Evolutionary conservation across 129 eudicot genomes (phyloP).

Genomic region (Flaveria linearis): DNA sequence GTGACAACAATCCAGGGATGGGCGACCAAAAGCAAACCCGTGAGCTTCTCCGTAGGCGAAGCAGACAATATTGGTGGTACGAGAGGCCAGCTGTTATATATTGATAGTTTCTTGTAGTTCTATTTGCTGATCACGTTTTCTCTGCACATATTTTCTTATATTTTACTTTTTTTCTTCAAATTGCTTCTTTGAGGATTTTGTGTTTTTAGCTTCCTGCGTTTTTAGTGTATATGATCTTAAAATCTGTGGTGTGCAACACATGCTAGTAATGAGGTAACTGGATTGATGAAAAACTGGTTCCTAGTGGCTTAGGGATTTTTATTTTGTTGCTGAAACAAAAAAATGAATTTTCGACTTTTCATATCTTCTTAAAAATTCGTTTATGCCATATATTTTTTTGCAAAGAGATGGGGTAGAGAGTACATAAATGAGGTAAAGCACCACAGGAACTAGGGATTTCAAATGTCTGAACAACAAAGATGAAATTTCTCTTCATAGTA

Average conservation of each 20-base stretch:
- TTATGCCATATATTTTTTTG: background rate
- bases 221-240: background rate
- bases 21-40: no score
- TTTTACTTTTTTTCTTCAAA: conserved; percentile 2
- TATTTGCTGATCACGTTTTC: conserved; percentile 3
- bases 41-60: no score
- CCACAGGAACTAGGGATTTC: no score
- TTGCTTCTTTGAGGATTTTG: conserved; percentile 13
- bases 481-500: background rate
- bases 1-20: no score
- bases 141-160: background rate
- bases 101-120: background rate
- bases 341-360: background rate
- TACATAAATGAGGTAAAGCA: background rate
- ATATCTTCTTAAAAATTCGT: background rate
- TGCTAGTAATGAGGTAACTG: conserved; percentile 6
- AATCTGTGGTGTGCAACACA: background rate
- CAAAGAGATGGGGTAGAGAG: background rate
- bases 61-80: no score
- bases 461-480: no score
- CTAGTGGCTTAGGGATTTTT: no score
- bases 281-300: background rate
- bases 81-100: no score
- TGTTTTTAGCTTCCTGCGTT: background rate
- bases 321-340: background rate